These are phyloP conservation scores for Arthrobotrys megalospora DNA, from an alignment of 2,329 filamentous ascomycete genomes.

Conservation along the genomic window DNA sequence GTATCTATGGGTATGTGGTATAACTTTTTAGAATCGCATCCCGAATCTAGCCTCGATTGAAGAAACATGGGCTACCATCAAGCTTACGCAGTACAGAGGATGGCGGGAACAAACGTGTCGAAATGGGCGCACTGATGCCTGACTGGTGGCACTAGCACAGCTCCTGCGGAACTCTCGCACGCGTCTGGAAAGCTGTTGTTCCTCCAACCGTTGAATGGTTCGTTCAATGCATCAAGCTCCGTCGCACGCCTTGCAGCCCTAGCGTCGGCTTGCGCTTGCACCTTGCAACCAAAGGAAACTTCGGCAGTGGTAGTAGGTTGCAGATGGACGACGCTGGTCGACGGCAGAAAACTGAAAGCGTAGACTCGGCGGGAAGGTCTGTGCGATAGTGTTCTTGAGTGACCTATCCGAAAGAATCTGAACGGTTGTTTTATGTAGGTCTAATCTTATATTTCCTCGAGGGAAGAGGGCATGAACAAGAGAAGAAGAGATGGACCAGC, in stretches of 20 bases:
- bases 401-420: constrained; percentile 9
- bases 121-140: constrained; percentile 26
- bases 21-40: constrained; percentile 27
- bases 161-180: constrained; percentile 19
- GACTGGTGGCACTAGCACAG: constrained; percentile 24
- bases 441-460: not conserved
- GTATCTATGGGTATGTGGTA: constrained; percentile 20
- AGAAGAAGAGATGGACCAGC: constrained; percentile 3
- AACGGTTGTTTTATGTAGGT: constrained; percentile 12
- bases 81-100: not conserved
- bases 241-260: constrained; percentile 25
- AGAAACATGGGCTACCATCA: not conserved
- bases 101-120: constrained; percentile 12
- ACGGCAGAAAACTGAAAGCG: constrained; percentile 25
- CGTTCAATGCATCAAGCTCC: constrained; percentile 17
- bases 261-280: constrained; percentile 15
- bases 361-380: constrained; percentile 45
- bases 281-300: constrained; percentile 14
- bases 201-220: constrained; percentile 13
- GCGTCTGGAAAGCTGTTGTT: constrained; percentile 19
- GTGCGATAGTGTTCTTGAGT: constrained; percentile 33
- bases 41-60: constrained; percentile 10
- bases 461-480: not conserved
- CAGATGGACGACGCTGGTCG: not conserved
- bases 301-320: constrained; percentile 18